Base-by-base conservation (phyloP, 176 grass and related monocot species). In the Oryza punctata region DNA sequence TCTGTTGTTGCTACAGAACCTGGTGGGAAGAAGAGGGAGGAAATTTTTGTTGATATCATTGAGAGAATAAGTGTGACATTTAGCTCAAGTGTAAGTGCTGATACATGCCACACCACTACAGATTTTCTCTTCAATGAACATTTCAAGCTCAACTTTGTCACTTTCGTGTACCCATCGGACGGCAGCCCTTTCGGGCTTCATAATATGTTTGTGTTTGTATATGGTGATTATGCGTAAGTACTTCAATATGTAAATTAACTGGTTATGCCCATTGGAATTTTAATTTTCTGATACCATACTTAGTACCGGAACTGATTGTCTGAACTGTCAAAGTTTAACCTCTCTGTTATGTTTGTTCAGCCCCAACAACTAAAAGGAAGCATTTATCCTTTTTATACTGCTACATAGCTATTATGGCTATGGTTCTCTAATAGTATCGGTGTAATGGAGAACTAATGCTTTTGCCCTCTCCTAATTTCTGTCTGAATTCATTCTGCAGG, bases 21-120 rank as follows among this genome's bases (percentile, higher is more conserved):
- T 84, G 96, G 93, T 84, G 96, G 93, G 54, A 99, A 92, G 78
- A 99, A 94, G 85, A 94, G 96, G 65, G 96, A 99, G 81, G 96
- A 96, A 77, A 99, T 96, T 83, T 99, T 99, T 89, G 96, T 99
- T 84, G 96, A 99, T 75, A 96, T 99, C 70, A 99, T 99, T 76
- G 96, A 99, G 72, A 96, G 91, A 87, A 94, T 99, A 90, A 99
- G 96, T 78, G 96, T 99, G 85, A 99, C 96, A 76, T 99, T 99
- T 81, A 99, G 96, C 88, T 96, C 96, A 0, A 99, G 96, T 81
- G 93, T 99, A 83, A 92, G 96, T 87, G 63, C 69, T 52, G 49
- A 67, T 72, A 81, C 32, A 38, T 82, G 11, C 32, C 75, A 37
- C 57, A 5, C 46, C 65, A 13, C 23, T 63, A 30, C 19, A 10